Percentiles rank a stretch among this genome's conserved stretches.
These are phyloP conservation scores for Ploettnerulaceae sp. DNA, from an alignment of 2,329 filamentous ascomycete species.

Conservation along the genomic window DNA sequence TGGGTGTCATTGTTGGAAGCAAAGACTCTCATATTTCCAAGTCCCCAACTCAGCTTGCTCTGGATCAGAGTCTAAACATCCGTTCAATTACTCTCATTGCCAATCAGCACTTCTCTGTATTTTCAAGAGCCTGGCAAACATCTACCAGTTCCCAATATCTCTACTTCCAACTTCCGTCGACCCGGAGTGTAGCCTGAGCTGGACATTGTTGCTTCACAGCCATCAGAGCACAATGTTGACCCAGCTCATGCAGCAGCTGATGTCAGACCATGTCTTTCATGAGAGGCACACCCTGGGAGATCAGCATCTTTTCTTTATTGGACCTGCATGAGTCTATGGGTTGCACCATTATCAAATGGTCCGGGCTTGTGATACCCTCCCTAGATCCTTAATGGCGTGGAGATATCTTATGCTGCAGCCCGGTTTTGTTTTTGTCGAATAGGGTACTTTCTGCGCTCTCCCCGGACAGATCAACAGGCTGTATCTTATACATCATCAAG, in stretches of 20 bases:
- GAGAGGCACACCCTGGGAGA: not conserved
- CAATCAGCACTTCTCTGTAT: constrained; percentile 4
- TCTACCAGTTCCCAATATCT: not conserved
- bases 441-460: not conserved
- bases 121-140: not conserved
- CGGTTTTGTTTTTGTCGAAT: not conserved
- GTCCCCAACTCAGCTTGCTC: not conserved
- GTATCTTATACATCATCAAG: too few species aligned
- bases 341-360: constrained; percentile 1
- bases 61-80: not conserved
- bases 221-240: not conserved
- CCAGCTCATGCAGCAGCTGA: constrained; percentile 1
- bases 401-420: not conserved
- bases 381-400: not conserved
- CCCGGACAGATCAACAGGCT: too few species aligned
- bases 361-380: constrained; percentile 1
- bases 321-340: constrained; percentile 1
- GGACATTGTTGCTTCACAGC: not conserved
- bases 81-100: not conserved
- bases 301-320: not conserved
- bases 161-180: not conserved
- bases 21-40: not conserved
- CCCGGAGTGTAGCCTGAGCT: not conserved
- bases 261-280: not conserved
- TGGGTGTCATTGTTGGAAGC: not conserved